Evolutionary conservation across 2,329 filamentous ascomycete species (phyloP), one percentile per base, ranked within the genome.

Genomic region (Penicillium sp.): DNA sequence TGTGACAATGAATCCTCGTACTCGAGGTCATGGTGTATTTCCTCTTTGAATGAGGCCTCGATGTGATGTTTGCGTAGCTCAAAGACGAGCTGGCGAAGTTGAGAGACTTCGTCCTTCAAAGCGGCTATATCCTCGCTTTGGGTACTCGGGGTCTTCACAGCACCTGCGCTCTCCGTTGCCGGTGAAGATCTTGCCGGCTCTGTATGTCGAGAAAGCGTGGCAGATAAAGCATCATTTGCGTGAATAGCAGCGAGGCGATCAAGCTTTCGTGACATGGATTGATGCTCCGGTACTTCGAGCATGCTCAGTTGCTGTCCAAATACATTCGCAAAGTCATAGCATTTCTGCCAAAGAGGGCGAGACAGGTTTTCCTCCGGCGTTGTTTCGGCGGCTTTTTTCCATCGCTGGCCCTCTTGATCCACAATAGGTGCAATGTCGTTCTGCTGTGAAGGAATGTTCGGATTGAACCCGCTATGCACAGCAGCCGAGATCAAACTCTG

Each of bases 381-480:
- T 25, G 49, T 35, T 46, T 71, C 61, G 10, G 66, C 69, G 42
- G 70, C 74, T 1, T 62, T 56, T 19, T 57, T 58, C 77, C 77
- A 79, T 22, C 73, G 70, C 8, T 65, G 45, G 13, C 67, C 60
- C 6, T 67, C 59, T 38, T 57, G 59, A 46, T 76, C 70, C 19
- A 59, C 65, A 28, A 66, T 56, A 16, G 65, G 69, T 14, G 54
- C 52, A 33, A 75, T 52, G 49, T 77, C 76, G 16, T 38, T n/a
- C 49, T 76, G 73, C 42, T 67, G 61, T 35, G 63, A 51, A 16
- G 71, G 70, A 19, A 66, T 57, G 7, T 52, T 58, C 56, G 71
- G 72, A 40, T 74, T 65, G 49, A 80, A 75, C 4, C 77, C 76
- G 57, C 73, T 74, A 22, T 70, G 64, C 6, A 78, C 66, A 5